phyloP scores from a whole-genome alignment of 2,329 filamentous ascomycete species.

The Penicillium sp. region DNA sequence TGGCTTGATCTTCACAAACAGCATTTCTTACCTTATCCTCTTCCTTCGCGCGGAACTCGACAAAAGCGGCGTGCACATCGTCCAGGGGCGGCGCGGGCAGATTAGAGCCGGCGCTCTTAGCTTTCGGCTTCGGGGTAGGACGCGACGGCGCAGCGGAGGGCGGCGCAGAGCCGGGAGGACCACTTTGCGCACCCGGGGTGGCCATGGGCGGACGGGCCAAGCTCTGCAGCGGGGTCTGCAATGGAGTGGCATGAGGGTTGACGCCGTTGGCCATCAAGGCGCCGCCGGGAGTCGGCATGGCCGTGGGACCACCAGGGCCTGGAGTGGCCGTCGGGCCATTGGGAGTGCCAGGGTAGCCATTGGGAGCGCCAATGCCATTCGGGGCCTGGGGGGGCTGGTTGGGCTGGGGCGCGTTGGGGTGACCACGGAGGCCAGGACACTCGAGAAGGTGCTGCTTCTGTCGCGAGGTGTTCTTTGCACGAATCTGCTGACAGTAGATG shows the following conservation, averaged over 20 bases:
- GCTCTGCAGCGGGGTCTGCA: constrained; percentile 46
- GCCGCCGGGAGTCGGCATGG: constrained; percentile 46
- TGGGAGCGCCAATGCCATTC: constrained; percentile 44
- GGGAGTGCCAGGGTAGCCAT: constrained; percentile 48
- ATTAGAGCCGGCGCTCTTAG: constrained; percentile 42
- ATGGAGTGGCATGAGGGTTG: constrained; percentile 45
- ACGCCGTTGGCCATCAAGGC: constrained; percentile 49
- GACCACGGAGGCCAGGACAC: constrained; percentile 51
- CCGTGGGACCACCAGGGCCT: constrained; percentile 34
- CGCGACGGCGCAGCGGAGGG: constrained; percentile 37
- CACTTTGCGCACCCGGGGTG: constrained; percentile 39
- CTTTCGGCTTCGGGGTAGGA: constrained; percentile 42
- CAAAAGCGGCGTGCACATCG: constrained; percentile 53
- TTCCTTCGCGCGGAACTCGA: constrained; percentile 51
- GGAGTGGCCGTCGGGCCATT: constrained; percentile 39
- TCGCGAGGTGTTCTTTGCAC: constrained; percentile 56
- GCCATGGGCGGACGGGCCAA: constrained; percentile 45
- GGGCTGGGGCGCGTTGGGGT: constrained; percentile 47
- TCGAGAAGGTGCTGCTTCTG: constrained; percentile 56
- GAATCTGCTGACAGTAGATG: constrained; percentile 56
- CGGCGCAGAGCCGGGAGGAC: constrained; percentile 31
- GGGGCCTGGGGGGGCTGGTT: constrained; percentile 41
- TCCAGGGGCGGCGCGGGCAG: constrained; percentile 51
- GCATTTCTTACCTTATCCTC: constrained; percentile 45
- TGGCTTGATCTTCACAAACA: background rate